Percentiles rank a stretch among this genome's conserved stretches.
Conservation (phyloP, 2,329 filamentous ascomycete genomes). For the Trichoderma endophyticum region DNA sequence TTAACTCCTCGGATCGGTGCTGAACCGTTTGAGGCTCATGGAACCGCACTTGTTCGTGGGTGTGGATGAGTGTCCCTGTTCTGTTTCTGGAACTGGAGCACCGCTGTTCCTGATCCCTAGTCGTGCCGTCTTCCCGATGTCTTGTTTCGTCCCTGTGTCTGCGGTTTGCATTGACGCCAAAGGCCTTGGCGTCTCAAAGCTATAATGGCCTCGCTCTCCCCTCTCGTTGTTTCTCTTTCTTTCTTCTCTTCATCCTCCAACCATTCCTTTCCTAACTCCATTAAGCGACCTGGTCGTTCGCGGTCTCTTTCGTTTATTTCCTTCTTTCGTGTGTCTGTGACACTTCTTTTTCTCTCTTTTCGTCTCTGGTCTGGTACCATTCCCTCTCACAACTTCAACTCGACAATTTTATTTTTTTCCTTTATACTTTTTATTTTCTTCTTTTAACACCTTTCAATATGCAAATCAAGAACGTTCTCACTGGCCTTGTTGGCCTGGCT, state of each 20-base stretch:
- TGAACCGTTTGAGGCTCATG: conserved; percentile 12
- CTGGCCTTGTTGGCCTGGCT: conserved; percentile 46
- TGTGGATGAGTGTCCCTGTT: conserved; percentile 2
- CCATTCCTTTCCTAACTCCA: conserved; percentile 32
- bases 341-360: conserved; percentile 49
- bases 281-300: conserved; percentile 15
- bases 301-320: conserved; percentile 23
- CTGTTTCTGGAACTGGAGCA: conserved; percentile 13
- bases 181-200: conserved; percentile 40
- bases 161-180: conserved; percentile 35
- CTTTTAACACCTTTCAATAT: conserved; percentile 38
- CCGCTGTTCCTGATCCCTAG: conserved; percentile 22
- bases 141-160: conserved; percentile 32
- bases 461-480: conserved; percentile 50
- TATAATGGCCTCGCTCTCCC: conserved; percentile 26
- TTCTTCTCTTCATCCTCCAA: conserved; percentile 32
- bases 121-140: conserved; percentile 27
- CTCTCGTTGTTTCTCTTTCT: conserved; percentile 29
- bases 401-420: conserved; percentile 28
- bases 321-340: conserved; percentile 37
- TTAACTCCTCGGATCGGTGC: not conserved
- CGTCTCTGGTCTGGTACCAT: conserved; percentile 43
- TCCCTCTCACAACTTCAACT: conserved; percentile 24
- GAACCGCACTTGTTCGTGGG: not conserved
- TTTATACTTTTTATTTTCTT: not conserved